These are phyloP conservation scores for Diaporthe sp. DNA, from an alignment of 2,329 filamentous ascomycete species.

Conservation along the genomic window DNA sequence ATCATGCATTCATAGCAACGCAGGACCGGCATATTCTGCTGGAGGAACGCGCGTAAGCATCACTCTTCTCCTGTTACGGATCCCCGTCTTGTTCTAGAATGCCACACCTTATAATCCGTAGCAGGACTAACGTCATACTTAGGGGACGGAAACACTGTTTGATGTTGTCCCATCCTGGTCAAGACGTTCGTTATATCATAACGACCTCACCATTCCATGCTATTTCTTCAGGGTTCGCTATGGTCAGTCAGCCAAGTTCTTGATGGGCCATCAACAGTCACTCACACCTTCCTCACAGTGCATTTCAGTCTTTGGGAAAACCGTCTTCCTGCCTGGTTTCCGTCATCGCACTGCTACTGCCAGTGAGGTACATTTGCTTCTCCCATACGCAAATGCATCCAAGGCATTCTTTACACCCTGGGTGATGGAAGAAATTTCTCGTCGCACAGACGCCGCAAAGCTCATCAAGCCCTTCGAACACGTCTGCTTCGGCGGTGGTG, in stretches of 20 bases:
- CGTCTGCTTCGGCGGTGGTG: constrained; percentile 38
- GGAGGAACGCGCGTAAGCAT: too few species aligned
- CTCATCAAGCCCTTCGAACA: constrained; percentile 36
- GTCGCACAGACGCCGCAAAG: constrained; percentile 33
- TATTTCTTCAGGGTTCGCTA: constrained; percentile 30
- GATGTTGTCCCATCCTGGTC: constrained; percentile 27
- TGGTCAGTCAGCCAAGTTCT: constrained; percentile 24
- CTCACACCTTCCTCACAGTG: not conserved
- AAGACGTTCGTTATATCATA: constrained; percentile 35
- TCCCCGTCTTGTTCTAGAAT: too few species aligned
- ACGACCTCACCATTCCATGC: constrained; percentile 37
- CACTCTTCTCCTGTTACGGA: too few species aligned
- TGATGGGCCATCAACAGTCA: not conserved
- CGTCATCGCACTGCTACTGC: constrained; percentile 34
- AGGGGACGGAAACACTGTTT: constrained; percentile 33
- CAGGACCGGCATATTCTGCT: constrained; percentile 30
- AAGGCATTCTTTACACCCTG: constrained; percentile 37
- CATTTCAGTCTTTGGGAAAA: constrained; percentile 35
- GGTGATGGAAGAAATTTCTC: constrained; percentile 38
- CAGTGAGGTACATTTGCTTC: constrained; percentile 34
- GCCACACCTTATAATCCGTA: too few species aligned
- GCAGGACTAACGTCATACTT: too few species aligned
- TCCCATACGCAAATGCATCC: constrained; percentile 32
- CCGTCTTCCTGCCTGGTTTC: constrained; percentile 36
- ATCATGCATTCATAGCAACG: constrained; percentile 32